Conservation (phyloP, 192 early-diverging fungal species). For the Piromyces finnis region DNA sequence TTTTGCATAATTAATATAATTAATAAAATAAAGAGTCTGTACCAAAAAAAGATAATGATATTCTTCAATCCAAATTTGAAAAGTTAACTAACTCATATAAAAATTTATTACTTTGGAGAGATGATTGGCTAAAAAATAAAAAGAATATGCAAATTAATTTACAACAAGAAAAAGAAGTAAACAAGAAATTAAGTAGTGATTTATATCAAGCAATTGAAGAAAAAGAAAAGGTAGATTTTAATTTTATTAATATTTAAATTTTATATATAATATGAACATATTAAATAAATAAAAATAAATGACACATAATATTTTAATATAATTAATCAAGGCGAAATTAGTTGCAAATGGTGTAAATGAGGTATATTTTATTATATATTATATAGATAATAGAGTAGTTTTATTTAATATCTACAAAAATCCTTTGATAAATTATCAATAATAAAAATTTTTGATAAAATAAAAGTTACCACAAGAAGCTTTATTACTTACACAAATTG, state of each 20-base stretch:
- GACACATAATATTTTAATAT: too few species aligned
- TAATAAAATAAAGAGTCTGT: neutral
- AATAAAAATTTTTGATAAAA: too few species aligned
- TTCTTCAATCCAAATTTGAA: neutral
- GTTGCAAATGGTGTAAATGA: neutral
- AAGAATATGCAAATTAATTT: neutral
- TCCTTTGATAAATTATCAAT: too few species aligned
- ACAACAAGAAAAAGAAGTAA: neutral
- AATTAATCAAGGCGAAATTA: neutral
- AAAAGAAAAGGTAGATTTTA: neutral
- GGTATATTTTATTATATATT: too few species aligned
- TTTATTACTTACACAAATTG: neutral
- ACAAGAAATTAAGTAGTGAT: neutral
- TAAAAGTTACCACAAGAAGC: neutral
- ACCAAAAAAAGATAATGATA: neutral
- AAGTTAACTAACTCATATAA: neutral
- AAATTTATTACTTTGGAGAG: neutral
- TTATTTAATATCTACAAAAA: too few species aligned
- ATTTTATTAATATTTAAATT: too few species aligned
- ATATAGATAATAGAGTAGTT: too few species aligned
- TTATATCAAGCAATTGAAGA: neutral
- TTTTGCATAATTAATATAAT: too few species aligned
- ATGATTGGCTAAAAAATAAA: neutral
- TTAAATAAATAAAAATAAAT: too few species aligned
- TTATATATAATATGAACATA: too few species aligned